A percentile compares a stretch with the other conserved stretches of the same genome.
These are phyloP conservation scores for Anacardium occidentale DNA, from an alignment of 345 rosid species.

Conservation along the genomic window DNA sequence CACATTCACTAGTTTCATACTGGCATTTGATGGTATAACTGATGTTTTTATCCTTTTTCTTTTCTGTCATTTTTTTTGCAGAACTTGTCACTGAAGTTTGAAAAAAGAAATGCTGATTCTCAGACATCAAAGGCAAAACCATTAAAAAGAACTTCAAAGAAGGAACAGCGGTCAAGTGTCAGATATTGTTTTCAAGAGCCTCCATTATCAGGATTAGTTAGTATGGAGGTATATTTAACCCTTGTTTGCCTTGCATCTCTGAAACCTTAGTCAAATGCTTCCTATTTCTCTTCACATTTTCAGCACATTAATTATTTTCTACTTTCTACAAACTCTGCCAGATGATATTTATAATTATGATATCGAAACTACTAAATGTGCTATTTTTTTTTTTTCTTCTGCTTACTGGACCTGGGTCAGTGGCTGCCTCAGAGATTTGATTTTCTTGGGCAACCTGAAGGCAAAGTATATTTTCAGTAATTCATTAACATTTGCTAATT, in stretches of 20 bases:
- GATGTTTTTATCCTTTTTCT: not conserved
- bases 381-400: too few relatives aligned
- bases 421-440: not conserved
- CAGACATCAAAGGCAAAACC: constrained; percentile 31
- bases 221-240: constrained; percentile 27
- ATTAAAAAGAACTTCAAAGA: constrained; percentile 21
- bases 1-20: not conserved
- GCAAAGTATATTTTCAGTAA: not conserved
- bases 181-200: constrained; percentile 27
- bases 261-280: not conserved
- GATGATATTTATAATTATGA: too few relatives aligned
- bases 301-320: not conserved
- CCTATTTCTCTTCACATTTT: not conserved
- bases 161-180: constrained; percentile 19
- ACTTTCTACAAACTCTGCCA: not conserved
- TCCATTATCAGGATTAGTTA: constrained; percentile 26
- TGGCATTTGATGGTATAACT: not conserved
- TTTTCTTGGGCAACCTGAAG: not conserved
- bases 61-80: constrained; percentile 24
- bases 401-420: not conserved
- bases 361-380: too few relatives aligned
- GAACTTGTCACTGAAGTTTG: constrained; percentile 26
- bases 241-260: not conserved
- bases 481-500: not conserved
- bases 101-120: constrained; percentile 3